phyloP scores from a whole-genome alignment of 2,329 filamentous ascomycete genomes.

The Ophiostoma himal-ulmi region DNA sequence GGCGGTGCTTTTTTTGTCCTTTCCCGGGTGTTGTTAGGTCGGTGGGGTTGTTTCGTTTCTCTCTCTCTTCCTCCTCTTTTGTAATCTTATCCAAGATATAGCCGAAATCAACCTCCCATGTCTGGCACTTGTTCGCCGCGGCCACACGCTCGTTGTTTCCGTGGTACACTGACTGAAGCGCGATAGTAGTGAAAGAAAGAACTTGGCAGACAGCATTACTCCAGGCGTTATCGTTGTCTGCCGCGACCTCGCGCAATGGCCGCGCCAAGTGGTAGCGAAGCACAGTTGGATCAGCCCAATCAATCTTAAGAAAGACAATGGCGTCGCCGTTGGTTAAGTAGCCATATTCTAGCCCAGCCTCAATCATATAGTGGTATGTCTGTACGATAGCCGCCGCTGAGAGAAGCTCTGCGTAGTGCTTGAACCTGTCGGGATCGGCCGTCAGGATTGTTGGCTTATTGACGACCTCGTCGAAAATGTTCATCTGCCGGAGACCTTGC shows the following conservation, averaged over 20 bases:
- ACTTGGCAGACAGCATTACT: conserved; percentile 32
- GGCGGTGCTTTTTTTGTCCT: conserved; percentile 16
- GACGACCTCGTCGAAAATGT: conserved; percentile 35
- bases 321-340: conserved; percentile 40
- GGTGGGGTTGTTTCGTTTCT: background rate
- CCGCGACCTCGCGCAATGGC: background rate
- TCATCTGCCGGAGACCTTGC: conserved; percentile 38
- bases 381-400: conserved; percentile 41
- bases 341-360: conserved; percentile 40
- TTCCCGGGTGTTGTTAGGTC: background rate
- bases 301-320: conserved; percentile 39
- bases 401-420: conserved; percentile 21
- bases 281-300: conserved; percentile 27
- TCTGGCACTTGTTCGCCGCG: background rate
- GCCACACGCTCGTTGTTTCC: conserved; percentile 26
- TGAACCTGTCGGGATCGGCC: background rate
- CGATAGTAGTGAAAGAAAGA: conserved; percentile 32
- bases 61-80: background rate
- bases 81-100: background rate
- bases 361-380: conserved; percentile 47
- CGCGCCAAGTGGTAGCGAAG: conserved; percentile 29
- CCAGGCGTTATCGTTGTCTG: background rate
- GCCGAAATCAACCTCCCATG: background rate
- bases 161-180: conserved; percentile 26
- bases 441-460: conserved; percentile 30